Base-by-base conservation (phyloP, 352 stramenopile species). In the Phytopythium chamaehyphon region DNA sequence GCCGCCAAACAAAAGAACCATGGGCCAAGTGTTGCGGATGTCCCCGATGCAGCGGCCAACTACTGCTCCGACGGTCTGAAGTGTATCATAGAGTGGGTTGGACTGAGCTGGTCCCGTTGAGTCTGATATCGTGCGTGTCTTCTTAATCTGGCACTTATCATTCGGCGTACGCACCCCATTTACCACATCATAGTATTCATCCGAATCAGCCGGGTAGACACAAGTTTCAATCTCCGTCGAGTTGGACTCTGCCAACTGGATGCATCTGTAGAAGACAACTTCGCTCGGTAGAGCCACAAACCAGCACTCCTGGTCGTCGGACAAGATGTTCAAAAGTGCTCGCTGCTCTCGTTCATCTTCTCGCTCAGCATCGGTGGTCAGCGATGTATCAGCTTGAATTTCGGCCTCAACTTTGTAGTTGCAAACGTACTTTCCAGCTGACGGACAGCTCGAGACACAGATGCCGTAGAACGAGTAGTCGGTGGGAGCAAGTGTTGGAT, bases 221-320 rank as follows among this genome's bases (percentile, higher is more conserved):
- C 84, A 96, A 18, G 71, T 83, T 45, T 88, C 76, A 18, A 82
- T 45, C 0, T 69, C 69, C 6, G 73, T 90, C 8, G 81, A 73
- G 24, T 77, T 92, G 23, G 68, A 62, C 22, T 86, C 53, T 0
- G 73, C 76, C 45, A 78, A 67, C 46, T 86, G 83, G n/a, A 95
- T 77, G 54, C 83, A 95, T 11, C 85, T 74, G 42, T 89, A 95
- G 31, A 89, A 86, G 4, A 90, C 77, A 37, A 69, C 65, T 11
- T 89, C 56, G 38, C 71, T 89, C 8, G 65, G 52, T 42, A 92
- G 67, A 5, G 76, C 61, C 18, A 92, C 79, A 21, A 89, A 63
- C 79, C 82, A 92, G 52, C 82, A 92, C 12, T 76, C 46, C 28
- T 56, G 44, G 2, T 61, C 45, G 11, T 60, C 61, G 4, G 65